These are phyloP conservation scores for Trichoderma simmonsii DNA, from an alignment of 2,329 filamentous ascomycete genomes.

Conservation along the genomic window DNA sequence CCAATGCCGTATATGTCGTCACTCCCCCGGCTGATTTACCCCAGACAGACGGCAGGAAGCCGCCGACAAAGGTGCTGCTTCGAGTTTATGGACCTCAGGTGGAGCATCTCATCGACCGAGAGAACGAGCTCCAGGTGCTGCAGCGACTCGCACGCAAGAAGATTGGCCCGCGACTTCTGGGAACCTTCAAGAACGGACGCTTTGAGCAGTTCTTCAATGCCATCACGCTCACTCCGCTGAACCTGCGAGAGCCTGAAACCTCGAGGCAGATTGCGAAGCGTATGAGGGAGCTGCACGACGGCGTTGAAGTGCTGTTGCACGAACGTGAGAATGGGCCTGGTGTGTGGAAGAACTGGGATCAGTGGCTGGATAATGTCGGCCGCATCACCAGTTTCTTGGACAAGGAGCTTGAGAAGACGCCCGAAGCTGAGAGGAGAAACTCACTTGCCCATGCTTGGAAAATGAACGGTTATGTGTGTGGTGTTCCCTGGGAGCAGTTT, in stretches of 20 bases:
- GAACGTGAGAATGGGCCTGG: conserved; percentile 77
- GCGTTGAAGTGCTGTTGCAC: conserved; percentile 76
- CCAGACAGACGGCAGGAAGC: conserved; percentile 41
- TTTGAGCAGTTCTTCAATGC: conserved; percentile 95
- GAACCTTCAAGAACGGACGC: conserved; percentile 89
- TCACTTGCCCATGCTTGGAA: conserved; percentile 56
- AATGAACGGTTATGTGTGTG: conserved; percentile 71
- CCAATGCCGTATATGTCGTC: conserved; percentile 95
- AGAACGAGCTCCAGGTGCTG: conserved; percentile 83
- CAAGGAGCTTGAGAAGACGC: conserved; percentile 52
- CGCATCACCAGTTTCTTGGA: conserved; percentile 57
- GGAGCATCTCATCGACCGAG: conserved; percentile 91
- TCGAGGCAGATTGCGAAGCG: conserved; percentile 94
- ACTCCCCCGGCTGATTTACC: conserved; percentile 67
- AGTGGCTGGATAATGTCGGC: conserved; percentile 70
- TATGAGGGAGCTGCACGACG: conserved; percentile 93
- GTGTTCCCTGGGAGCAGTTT: conserved; percentile 79
- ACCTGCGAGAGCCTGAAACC: conserved; percentile 77
- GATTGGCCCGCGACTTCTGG: conserved; percentile 86
- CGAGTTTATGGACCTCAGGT: conserved; percentile 94
- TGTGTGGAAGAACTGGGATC: conserved; percentile 93
- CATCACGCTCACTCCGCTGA: conserved; percentile 69
- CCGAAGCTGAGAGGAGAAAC: conserved; percentile 24
- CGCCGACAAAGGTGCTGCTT: conserved; percentile 70
- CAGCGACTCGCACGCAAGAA: conserved; percentile 83